Base-by-base conservation (phyloP, 2,329 filamentous ascomycete genomes). In the Karstenula rhodostoma region DNA sequence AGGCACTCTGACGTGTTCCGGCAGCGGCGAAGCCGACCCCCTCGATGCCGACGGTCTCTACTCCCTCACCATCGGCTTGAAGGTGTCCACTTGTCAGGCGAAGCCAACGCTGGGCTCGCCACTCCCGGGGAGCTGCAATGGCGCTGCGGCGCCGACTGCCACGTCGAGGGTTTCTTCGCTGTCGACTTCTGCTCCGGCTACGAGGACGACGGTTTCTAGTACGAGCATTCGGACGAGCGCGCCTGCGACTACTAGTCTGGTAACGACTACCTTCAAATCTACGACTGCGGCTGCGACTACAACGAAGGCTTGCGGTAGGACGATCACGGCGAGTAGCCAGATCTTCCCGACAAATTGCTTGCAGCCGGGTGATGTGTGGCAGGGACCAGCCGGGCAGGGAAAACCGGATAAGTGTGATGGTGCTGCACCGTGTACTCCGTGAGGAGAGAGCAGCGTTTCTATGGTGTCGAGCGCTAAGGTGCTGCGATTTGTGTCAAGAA, bases 1-100 rank as follows among this genome's bases (percentile, higher is more conserved):
- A 0, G 84, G 84, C 13, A 83, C 78, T 1, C 72, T 86, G 3
- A 83, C 84, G 4, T 52, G 49, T 23, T 13, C 47, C 15, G 29
- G 47, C 22, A 25, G 25, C 47, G 47, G 47, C 12, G 47, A 49
- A 19, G 47, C 47, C 8, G 47, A 49, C 10, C 47, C 47, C 7
- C 47, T 49, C 15, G 47, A 29, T 25, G 25, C 47, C 3, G 47
- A 49, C n/a, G 47, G 47, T 13, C 12, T 49, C 4, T 29, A 13
- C 29, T 49, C 47, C n/a, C 29, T 49, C 15, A 49, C 47, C 47
- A 33, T 32, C 47, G 25, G 47, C 29, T 25, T 49, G 22, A 29
- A 49, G 17, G 47, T 49, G 12, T 23, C 47, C n/a, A 49, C 47
- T n/a, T 49, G 47, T 25, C 47, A 49, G 23, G 47, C 47, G 29